Evolutionary conservation across 441 rosid species (phyloP), one percentile per base, ranked within the genome.

Genomic region (Adansonia madagascariensis): DNA sequence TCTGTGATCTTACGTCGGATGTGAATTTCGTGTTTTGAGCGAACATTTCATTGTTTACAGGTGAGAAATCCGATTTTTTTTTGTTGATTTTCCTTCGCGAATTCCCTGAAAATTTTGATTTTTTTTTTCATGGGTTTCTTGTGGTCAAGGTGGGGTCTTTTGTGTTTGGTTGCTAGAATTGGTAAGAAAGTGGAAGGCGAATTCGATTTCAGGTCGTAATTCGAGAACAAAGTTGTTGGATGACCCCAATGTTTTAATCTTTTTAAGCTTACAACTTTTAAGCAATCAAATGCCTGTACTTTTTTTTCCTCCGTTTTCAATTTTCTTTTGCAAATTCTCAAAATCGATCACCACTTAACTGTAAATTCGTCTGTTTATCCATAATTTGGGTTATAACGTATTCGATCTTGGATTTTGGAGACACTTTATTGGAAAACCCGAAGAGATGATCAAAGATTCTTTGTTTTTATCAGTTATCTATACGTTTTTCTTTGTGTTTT

Each of bases 381-480:
- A 1, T 63, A 64, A 65, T 81, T 75, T 49, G 31, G 57, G n/a
- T 77, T 35, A 78, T 67, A 6, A 52, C 31, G 27, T 68, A 50
- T 79, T 83, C 72, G 88, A 88, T 86, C 88, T 85, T 81, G 61
- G 78, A 67, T 80, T 77, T 66, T 3, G 55, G 17, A 67, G 49
- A 22, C 61, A 52, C n/a, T 72, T 81, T 79, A 17, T 8, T 10
- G 47, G 47, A 57, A 43, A 27, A 77, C 1, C 55, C 74, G 20
- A 59, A 14, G 47, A 56, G 73, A 70, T 63, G 24, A 73, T 69
- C 11, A 24, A 44, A 66, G 9, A 20, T 31, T 73, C 9, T 39
- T 44, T n/a, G 76, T 59, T 10, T 9, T 22, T 22, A 27, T 8
- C 14, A 27, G 44, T 70, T 52, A 52, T 8, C 60, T 9, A 18